phyloP scores from a whole-genome alignment of 164 flowering plant species.

The Aristolochia fimbriata region DNA sequence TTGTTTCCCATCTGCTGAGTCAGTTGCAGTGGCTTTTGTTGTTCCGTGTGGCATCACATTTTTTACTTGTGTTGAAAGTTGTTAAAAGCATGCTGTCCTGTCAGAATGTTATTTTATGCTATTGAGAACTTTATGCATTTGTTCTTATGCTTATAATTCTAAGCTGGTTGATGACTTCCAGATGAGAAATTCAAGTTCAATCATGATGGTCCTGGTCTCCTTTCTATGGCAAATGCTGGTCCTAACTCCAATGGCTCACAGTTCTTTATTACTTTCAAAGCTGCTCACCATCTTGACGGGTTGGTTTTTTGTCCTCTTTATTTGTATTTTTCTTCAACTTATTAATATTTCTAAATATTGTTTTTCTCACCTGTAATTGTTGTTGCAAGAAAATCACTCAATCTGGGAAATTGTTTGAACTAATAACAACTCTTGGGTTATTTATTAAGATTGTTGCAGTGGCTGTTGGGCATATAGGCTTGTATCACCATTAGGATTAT shows the following conservation, averaged over 20 bases:
- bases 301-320: constrained; percentile 16
- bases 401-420: too few species aligned
- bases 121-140: neutral
- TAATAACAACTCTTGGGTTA: too few species aligned
- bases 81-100: too few species aligned
- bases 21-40: too few species aligned
- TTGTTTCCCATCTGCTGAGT: too few species aligned
- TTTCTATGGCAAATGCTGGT: constrained; percentile 83
- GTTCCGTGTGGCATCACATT: too few species aligned
- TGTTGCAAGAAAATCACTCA: too few species aligned
- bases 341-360: neutral
- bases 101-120: neutral
- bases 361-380: too few species aligned
- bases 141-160: neutral
- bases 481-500: too few species aligned
- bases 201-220: constrained; percentile 78
- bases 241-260: constrained; percentile 73
- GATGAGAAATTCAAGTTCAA: constrained; percentile 66
- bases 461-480: too few species aligned
- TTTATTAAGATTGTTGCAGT: too few species aligned
- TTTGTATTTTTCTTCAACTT: neutral
- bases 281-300: constrained; percentile 85
- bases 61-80: too few species aligned
- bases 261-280: constrained; percentile 65
- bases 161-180: constrained; percentile 17